Conservation (phyloP, 1,284 basidiomycete genomes). For the Apiotrichum porosum region DNA sequence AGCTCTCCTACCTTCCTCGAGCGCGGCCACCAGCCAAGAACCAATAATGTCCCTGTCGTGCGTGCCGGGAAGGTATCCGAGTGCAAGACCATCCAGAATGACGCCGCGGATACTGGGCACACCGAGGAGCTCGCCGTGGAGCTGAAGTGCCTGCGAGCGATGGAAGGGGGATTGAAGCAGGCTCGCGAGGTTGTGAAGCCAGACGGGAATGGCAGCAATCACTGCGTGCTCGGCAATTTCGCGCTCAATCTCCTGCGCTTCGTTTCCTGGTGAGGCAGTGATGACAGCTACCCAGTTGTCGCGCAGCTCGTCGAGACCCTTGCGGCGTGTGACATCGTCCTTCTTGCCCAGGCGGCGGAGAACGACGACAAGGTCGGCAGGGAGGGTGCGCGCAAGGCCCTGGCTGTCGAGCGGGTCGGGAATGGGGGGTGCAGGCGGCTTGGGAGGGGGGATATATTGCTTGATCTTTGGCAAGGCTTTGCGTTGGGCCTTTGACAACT, state of each 20-base stretch:
- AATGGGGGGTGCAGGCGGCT: slow-evolving; percentile 76
- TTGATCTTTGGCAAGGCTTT: slow-evolving; percentile 56
- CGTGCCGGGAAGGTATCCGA: slow-evolving; percentile 51
- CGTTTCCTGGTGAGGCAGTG: slow-evolving; percentile 44
- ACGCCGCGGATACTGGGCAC: slow-evolving; percentile 56
- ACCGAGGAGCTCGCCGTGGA: slow-evolving; percentile 66
- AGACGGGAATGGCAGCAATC: slow-evolving; percentile 65
- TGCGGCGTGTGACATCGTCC: slow-evolving; percentile 77
- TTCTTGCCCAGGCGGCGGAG: slow-evolving; percentile 83
- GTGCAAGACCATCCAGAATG: slow-evolving; percentile 57
- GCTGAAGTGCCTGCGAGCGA: slow-evolving; percentile 63
- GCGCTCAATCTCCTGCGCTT: slow-evolving; percentile 52
- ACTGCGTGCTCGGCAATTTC: slow-evolving; percentile 42
- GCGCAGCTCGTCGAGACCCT: slow-evolving; percentile 80
- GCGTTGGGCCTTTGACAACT: slow-evolving; percentile 44
- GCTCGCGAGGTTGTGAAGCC: slow-evolving; percentile 81
- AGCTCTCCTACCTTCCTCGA: slow-evolving; percentile 42
- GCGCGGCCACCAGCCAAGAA: slow-evolving; percentile 59
- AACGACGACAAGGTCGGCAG: slow-evolving; percentile 77
- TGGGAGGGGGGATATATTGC: slow-evolving; percentile 77
- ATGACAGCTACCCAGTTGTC: slow-evolving; percentile 58
- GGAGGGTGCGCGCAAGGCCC: slow-evolving; percentile 69
- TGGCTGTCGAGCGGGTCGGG: slow-evolving; percentile 88
- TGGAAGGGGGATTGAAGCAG: slow-evolving; percentile 77
- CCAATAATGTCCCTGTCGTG: slow-evolving; percentile 71